A percentile compares a stretch with the other conserved stretches of the same genome.
Evolutionary conservation across 23 red algal genomes (phyloP).

Genomic region (Gracilaria caudata): DNA sequence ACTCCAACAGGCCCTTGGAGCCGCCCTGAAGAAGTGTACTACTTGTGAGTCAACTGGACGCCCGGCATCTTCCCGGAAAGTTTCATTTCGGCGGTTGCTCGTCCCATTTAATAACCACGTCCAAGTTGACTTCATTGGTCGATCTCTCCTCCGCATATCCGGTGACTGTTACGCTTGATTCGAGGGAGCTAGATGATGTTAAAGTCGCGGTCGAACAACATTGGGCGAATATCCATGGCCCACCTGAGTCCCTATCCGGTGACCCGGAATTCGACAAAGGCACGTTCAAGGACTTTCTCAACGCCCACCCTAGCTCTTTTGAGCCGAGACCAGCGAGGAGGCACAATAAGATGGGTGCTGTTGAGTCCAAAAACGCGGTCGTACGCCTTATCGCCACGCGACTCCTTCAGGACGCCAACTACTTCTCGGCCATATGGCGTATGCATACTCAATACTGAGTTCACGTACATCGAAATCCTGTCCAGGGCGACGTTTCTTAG

Average conservation of each 20-base stretch:
- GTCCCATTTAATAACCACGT: conserved; percentile 34
- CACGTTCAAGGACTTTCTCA: neutral
- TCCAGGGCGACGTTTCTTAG: conserved; percentile 27
- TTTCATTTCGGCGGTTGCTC: conserved; percentile 23
- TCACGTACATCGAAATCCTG: neutral
- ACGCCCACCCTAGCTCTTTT: neutral
- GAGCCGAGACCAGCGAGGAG: conserved; percentile 9
- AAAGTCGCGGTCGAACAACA: neutral
- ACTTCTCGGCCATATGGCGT: conserved; percentile 8
- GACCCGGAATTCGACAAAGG: conserved; percentile 40
- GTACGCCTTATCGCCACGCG: neutral
- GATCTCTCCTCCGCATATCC: conserved; percentile 20
- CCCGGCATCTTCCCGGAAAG: neutral
- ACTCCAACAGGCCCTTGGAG: neutral
- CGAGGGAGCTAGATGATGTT: neutral
- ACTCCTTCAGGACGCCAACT: conserved; percentile 21
- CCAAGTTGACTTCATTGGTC: conserved; percentile 34
- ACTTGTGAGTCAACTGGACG: conserved; percentile 12
- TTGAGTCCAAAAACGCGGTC: conserved; percentile 26
- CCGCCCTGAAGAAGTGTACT: neutral
- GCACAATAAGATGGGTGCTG: conserved; percentile 37
- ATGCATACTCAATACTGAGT: neutral
- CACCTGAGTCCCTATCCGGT: neutral
- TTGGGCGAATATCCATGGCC: conserved; percentile 16
- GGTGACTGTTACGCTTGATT: neutral